Conservation (phyloP, 345 rosid genomes). For the Aquilaria sinensis region DNA sequence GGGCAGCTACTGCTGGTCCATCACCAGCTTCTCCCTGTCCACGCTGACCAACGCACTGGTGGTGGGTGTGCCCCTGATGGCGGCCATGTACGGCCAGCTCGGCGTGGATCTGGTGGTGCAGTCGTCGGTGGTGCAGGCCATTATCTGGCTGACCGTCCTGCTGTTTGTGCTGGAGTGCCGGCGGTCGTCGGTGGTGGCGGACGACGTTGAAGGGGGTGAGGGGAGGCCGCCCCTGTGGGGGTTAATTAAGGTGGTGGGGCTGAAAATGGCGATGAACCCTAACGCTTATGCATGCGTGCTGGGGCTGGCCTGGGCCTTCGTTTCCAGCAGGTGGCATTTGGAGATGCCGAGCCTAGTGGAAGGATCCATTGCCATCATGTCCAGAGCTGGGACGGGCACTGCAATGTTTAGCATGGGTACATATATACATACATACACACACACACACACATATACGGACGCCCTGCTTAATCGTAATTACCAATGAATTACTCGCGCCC, state of each 20-base stretch:
- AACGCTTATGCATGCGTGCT: slow-evolving; percentile 64
- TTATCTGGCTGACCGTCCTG: slow-evolving; percentile 70
- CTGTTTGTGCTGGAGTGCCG: slow-evolving; percentile 67
- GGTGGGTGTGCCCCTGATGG: slow-evolving; percentile 64
- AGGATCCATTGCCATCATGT: slow-evolving; percentile 66
- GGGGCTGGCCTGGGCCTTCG: slow-evolving; percentile 69
- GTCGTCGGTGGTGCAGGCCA: slow-evolving; percentile 52
- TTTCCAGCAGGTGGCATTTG: slow-evolving; percentile 78
- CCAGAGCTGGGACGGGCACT: slow-evolving; percentile 92
- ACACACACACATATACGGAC: too few species aligned
- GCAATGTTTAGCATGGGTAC: slow-evolving; percentile 95
- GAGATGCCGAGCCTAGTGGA: slow-evolving; percentile 78
- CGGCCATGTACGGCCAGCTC: slow-evolving; percentile 66
- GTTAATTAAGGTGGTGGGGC: slow-evolving; percentile 45
- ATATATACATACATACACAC: background rate
- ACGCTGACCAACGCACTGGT: slow-evolving; percentile 65
- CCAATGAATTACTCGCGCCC: background rate
- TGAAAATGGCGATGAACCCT: slow-evolving; percentile 61
- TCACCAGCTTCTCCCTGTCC: slow-evolving; percentile 67
- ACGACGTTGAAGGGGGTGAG: background rate
- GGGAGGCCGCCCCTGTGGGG: slow-evolving; percentile 34
- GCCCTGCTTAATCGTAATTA: background rate
- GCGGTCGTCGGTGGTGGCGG: slow-evolving; percentile 18
- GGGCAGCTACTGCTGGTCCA: slow-evolving; percentile 74
- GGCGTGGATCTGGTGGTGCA: slow-evolving; percentile 83